phyloP scores from a whole-genome alignment of 2,329 filamentous ascomycete genomes.

The Monilinia vaccinii-corymbosi region DNA sequence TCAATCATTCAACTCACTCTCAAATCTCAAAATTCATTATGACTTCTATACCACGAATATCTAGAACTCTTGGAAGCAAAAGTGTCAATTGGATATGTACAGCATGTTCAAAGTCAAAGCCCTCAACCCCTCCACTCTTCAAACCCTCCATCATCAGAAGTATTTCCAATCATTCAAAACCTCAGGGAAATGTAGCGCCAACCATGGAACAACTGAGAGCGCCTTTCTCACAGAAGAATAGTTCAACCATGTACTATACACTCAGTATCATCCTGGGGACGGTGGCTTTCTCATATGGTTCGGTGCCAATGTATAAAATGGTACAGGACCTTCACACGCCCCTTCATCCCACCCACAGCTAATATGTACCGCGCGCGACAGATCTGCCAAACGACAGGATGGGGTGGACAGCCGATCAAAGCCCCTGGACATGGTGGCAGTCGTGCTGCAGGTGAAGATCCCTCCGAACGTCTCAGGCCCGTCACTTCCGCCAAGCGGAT shows the following conservation, averaged over 20 bases:
- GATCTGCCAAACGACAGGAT: constrained; percentile 81
- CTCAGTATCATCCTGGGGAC: constrained; percentile 71
- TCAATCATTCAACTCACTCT: background rate
- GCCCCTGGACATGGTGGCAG: constrained; percentile 57
- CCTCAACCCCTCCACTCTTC: constrained; percentile 18
- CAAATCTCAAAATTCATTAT: constrained; percentile 1
- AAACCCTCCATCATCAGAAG: constrained; percentile 20
- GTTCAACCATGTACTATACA: constrained; percentile 63
- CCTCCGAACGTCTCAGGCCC: constrained; percentile 68
- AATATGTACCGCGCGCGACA: constrained; percentile 28
- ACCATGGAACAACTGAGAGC: constrained; percentile 57
- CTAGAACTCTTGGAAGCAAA: constrained; percentile 18
- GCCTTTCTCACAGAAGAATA: constrained; percentile 58
- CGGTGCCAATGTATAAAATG: constrained; percentile 83
- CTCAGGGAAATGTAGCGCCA: constrained; percentile 32
- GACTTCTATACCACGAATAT: constrained; percentile 17
- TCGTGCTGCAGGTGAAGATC: constrained; percentile 48
- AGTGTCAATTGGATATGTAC: constrained; percentile 27
- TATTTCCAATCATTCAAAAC: constrained; percentile 22
- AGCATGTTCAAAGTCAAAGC: constrained; percentile 18
- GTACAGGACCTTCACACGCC: constrained; percentile 34
- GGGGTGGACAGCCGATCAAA: constrained; percentile 86
- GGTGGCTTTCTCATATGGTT: constrained; percentile 72
- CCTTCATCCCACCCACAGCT: constrained; percentile 5
- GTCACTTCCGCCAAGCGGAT: constrained; percentile 75